A percentile compares a stretch with the other conserved stretches of the same genome.
Conservation (phyloP, 1,284 basidiomycete genomes). For the Coriolopsis trogii region DNA sequence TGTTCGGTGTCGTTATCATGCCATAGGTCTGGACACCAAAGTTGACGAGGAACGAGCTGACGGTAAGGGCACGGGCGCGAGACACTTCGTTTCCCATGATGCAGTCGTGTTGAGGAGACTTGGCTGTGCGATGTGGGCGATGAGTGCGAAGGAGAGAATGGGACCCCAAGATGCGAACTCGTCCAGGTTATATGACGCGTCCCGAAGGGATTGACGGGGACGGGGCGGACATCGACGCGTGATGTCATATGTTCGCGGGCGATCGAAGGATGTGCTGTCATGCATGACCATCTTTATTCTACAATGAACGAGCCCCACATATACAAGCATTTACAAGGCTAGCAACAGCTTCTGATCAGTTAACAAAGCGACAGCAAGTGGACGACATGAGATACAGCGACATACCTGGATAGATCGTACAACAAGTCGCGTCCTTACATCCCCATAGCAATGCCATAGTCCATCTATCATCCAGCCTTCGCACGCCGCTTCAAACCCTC, state of each 20-base stretch:
- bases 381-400: too few species aligned
- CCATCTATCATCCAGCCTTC: background rate
- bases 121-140: background rate
- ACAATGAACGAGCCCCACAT: background rate
- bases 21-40: conserved; percentile 36
- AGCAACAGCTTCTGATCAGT: too few species aligned
- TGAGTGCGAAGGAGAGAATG: background rate
- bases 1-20: conserved; percentile 36
- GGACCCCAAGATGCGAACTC: background rate
- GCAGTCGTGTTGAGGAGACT: background rate
- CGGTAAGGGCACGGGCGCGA: conserved; percentile 30
- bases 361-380: too few species aligned
- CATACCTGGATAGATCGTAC: too few species aligned
- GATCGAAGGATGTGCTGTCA: background rate
- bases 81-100: conserved; percentile 35
- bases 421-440: too few species aligned
- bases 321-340: background rate
- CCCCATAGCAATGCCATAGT: background rate
- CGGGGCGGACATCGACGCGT: conserved; percentile 3
- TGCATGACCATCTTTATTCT: background rate
- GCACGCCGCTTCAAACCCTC: conserved; percentile 7
- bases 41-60: conserved; percentile 36
- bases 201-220: background rate
- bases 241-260: background rate
- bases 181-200: background rate